These are phyloP conservation scores for Pseudocercospora crystallina DNA, from an alignment of 2,329 filamentous ascomycete genomes.

Conservation along the genomic window DNA sequence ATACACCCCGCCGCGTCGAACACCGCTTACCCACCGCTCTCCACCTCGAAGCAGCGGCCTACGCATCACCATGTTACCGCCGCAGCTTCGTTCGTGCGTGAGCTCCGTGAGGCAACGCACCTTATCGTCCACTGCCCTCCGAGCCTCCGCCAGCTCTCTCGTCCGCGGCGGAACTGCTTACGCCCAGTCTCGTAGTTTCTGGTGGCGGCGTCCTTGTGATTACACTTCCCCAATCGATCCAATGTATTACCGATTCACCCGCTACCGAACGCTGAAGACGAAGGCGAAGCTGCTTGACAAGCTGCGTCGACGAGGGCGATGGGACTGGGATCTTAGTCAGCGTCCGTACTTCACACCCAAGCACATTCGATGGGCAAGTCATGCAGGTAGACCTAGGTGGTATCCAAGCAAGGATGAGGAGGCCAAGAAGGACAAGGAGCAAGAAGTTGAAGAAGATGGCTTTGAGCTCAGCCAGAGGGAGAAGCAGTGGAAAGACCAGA, in stretches of 20 bases:
- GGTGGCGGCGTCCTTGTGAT: slow-evolving; percentile 26
- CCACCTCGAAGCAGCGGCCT: slow-evolving; percentile 1
- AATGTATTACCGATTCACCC: slow-evolving; percentile 30
- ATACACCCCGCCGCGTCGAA: slow-evolving; percentile 2
- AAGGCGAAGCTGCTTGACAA: slow-evolving; percentile 34
- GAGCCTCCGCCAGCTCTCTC: slow-evolving; percentile 17
- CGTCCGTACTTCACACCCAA: slow-evolving; percentile 30
- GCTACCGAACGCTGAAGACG: slow-evolving; percentile 32
- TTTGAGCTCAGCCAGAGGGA: slow-evolving; percentile 31
- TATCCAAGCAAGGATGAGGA: slow-evolving; percentile 16
- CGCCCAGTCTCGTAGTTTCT: slow-evolving; percentile 26
- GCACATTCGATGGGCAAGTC: slow-evolving; percentile 32
- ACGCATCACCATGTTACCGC: slow-evolving; percentile 27
- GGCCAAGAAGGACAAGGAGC: slow-evolving; percentile 14
- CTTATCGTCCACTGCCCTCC: slow-evolving; percentile 16
- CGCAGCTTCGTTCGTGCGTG: slow-evolving; percentile 26
- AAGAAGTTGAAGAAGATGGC: slow-evolving; percentile 17
- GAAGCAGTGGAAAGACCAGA: slow-evolving; percentile 36
- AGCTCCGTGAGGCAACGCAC: slow-evolving; percentile 14
- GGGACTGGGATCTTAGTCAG: slow-evolving; percentile 31
- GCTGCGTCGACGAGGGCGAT: slow-evolving; percentile 31
- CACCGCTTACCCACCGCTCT: neutral
- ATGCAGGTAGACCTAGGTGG: slow-evolving; percentile 26
- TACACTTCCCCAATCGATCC: slow-evolving; percentile 35
- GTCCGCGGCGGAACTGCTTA: slow-evolving; percentile 13